Percentiles rank a stretch among this genome's conserved stretches.
Conservation (phyloP, 192 early-diverging fungal species). For the Podila epigama region DNA sequence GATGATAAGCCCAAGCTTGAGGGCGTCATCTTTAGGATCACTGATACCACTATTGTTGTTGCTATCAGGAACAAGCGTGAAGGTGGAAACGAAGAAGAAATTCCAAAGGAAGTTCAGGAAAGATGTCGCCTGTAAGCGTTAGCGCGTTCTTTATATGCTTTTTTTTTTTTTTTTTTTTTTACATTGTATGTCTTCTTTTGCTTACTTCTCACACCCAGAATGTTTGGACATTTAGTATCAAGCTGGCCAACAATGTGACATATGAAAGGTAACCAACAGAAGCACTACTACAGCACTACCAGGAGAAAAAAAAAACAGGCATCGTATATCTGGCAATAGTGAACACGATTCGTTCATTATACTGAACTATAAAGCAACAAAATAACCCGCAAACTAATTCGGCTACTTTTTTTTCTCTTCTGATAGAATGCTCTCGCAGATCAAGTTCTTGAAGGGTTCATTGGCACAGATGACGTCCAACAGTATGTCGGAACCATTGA, state of each 20-base stretch:
- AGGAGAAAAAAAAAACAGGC: not conserved
- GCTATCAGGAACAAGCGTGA: slow-evolving; percentile 57
- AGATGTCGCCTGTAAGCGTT: slow-evolving; percentile 68
- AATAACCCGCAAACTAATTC: no score
- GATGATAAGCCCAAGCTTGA: slow-evolving; percentile 38
- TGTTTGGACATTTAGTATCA: slow-evolving; percentile 32
- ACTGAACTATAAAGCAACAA: no score
- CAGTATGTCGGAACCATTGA: slow-evolving; percentile 16
- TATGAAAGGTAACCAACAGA: slow-evolving; percentile 51
- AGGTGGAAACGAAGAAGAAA: slow-evolving; percentile 56
- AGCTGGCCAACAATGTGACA: slow-evolving; percentile 57
- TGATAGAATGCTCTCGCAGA: slow-evolving; percentile 42
- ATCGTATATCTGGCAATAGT: no score
- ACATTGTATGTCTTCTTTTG: slow-evolving; percentile 3
- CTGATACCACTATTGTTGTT: slow-evolving; percentile 67
- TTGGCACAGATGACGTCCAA: slow-evolving; percentile 39
- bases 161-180: not conserved
- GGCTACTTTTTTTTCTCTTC: not conserved
- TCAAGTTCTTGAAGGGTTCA: slow-evolving; percentile 54
- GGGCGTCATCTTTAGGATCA: slow-evolving; percentile 65
- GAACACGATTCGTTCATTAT: no score
- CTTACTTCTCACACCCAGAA: slow-evolving; percentile 45
- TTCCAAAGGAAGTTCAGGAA: slow-evolving; percentile 68
- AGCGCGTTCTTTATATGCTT: slow-evolving; percentile 53
- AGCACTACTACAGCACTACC: no score